Evolutionary conservation across 2,329 filamentous ascomycete species (phyloP).

Genomic region (Venturia aucupariae): DNA sequence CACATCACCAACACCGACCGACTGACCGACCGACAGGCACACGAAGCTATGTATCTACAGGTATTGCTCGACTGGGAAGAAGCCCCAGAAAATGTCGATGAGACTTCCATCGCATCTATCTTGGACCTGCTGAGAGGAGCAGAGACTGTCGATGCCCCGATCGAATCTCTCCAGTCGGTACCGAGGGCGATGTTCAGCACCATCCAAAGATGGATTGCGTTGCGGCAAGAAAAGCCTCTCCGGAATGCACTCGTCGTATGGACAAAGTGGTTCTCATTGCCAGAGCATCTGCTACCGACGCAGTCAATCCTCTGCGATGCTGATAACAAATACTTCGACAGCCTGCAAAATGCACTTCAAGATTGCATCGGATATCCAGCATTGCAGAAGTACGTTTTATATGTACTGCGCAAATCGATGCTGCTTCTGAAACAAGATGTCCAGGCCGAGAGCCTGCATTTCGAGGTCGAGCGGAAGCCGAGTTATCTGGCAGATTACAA

Average conservation of each 20-base stretch:
- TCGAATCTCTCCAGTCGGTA: background rate
- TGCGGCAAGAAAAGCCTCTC: background rate
- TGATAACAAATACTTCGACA: background rate
- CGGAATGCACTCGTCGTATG: slow-evolving; percentile 1
- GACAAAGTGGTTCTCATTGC: slow-evolving; percentile 8
- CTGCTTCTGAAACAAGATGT: slow-evolving; percentile 4
- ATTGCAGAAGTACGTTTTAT: background rate
- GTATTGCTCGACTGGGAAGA: background rate
- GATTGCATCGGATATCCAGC: background rate
- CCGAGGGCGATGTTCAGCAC: background rate
- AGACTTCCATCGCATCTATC: background rate
- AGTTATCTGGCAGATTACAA: slow-evolving; percentile 29
- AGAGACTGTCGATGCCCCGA: background rate
- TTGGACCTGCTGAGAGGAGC: background rate
- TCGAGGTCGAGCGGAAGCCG: slow-evolving; percentile 13
- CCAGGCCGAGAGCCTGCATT: background rate
- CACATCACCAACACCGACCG: background rate
- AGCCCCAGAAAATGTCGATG: background rate
- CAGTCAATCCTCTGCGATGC: background rate
- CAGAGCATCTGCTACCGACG: background rate
- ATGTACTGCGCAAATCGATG: slow-evolving; percentile 9
- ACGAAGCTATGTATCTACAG: background rate
- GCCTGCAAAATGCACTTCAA: background rate
- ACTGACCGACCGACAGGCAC: background rate
- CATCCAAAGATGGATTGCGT: background rate